Evolutionary conservation across 208 protist species (phyloP).

Genomic region (Giardia muris): DNA sequence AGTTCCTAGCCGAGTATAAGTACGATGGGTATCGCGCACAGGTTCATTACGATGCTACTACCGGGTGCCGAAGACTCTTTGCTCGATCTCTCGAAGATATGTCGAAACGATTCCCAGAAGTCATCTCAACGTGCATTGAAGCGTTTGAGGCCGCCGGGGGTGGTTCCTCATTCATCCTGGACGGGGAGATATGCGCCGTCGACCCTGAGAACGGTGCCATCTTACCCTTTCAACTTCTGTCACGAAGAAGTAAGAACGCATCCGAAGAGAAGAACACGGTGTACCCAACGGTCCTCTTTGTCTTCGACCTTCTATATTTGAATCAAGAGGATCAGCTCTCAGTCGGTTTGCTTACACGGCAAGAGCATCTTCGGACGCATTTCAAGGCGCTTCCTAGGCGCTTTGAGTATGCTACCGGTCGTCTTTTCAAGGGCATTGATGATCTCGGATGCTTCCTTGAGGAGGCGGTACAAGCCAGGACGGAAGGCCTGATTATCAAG

Average conservation of each 20-base stretch:
- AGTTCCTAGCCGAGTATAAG: constrained; percentile 96
- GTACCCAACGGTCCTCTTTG: constrained; percentile 85
- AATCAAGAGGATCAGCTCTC: constrained; percentile 49
- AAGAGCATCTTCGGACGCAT: constrained; percentile 29
- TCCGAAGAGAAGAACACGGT: constrained; percentile 65
- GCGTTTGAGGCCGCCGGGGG: constrained; percentile 54
- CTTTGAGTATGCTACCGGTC: constrained; percentile 31
- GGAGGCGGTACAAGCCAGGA: constrained; percentile 55
- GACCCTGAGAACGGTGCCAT: constrained; percentile 59
- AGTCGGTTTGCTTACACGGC: neutral
- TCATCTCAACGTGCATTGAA: constrained; percentile 56
- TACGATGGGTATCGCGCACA: constrained; percentile 94
- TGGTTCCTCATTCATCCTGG: constrained; percentile 95
- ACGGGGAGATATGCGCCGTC: constrained; percentile 88
- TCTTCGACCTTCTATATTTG: constrained; percentile 93
- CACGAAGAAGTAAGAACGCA: constrained; percentile 52
- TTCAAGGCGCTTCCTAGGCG: constrained; percentile 35
- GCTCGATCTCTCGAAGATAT: constrained; percentile 87
- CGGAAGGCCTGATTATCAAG: constrained; percentile 95
- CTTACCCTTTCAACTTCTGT: constrained; percentile 44
- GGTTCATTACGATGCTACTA: constrained; percentile 58
- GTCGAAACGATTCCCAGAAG: constrained; percentile 89
- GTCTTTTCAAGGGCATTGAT: constrained; percentile 65
- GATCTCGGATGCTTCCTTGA: constrained; percentile 81
- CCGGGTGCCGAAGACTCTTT: constrained; percentile 69